Percentiles rank a stretch among this genome's conserved stretches.
phyloP scores from a whole-genome alignment of 176 grass and related monocot genomes.

The Lolium rigidum region DNA sequence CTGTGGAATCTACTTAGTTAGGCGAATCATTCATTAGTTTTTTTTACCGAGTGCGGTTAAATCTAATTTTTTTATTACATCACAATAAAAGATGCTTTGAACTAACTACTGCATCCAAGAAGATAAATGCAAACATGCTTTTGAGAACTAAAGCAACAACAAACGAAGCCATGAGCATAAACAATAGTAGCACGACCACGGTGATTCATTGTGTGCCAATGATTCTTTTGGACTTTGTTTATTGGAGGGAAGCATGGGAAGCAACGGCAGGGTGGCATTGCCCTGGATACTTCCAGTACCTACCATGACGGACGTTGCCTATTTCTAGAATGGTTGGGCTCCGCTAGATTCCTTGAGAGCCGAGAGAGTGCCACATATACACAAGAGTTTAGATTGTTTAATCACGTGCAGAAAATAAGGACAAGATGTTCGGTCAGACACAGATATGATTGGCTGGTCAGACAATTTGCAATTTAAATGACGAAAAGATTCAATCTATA shows the following conservation, averaged over 20 bases:
- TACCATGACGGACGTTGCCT: neutral
- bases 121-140: neutral
- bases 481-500: neutral
- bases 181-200: neutral
- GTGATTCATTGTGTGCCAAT: neutral
- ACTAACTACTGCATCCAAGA: neutral
- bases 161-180: neutral
- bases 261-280: conserved; percentile 6
- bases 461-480: neutral
- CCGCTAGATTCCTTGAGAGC: conserved; percentile 24
- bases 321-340: conserved; percentile 29
- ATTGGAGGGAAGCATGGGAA: conserved; percentile 11
- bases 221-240: neutral
- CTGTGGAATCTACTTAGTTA: conserved; percentile 23
- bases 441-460: conserved; percentile 7
- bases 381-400: neutral
- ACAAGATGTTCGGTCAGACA: neutral
- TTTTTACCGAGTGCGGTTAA: neutral
- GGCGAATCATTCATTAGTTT: neutral
- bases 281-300: conserved; percentile 5
- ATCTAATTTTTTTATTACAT: neutral
- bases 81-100: neutral
- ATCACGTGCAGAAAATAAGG: conserved; percentile 27
- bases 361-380: neutral
- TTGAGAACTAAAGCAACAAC: conserved; percentile 8